These are phyloP conservation scores for Mycena crocata DNA, from an alignment of 768 basidiomycete genomes.

Conservation along the genomic window DNA sequence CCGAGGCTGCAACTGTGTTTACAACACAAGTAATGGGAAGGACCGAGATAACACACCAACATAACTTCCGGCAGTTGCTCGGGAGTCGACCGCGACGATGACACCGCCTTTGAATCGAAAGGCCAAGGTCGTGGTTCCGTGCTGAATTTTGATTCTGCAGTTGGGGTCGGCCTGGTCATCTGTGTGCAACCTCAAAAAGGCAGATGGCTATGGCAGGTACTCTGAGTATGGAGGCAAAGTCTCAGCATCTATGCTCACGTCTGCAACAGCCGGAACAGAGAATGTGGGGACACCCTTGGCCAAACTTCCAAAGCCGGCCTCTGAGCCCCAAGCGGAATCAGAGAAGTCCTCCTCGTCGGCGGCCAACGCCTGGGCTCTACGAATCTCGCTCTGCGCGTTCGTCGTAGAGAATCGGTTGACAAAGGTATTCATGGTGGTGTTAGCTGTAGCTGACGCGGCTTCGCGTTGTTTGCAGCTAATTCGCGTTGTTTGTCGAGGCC, in stretches of 20 bases:
- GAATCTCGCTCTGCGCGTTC: conserved; percentile 59
- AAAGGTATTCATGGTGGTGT: conserved; percentile 75
- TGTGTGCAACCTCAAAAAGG: conserved; percentile 93
- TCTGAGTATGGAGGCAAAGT: background rate
- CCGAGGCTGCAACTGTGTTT: conserved; percentile 72
- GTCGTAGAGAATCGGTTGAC: conserved; percentile 74
- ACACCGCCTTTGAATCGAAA: conserved; percentile 98
- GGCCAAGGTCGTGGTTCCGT: conserved; percentile 97
- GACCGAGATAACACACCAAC: conserved; percentile 70
- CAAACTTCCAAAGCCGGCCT: conserved; percentile 84
- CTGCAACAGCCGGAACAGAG: conserved; percentile 76
- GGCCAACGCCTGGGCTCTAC: conserved; percentile 57
- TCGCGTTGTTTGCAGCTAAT: conserved; percentile 45
- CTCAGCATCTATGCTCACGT: conserved; percentile 62
- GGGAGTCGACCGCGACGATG: conserved; percentile 98
- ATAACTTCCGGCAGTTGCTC: conserved; percentile 97
- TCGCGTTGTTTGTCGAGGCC: background rate
- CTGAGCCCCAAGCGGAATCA: conserved; percentile 84
- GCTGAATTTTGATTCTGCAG: conserved; percentile 97
- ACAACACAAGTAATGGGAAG: conserved; percentile 2
- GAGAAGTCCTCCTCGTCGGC: conserved; percentile 74
- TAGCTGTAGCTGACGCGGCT: conserved; percentile 37
- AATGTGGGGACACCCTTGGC: conserved; percentile 80
- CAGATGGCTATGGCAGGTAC: conserved; percentile 71
- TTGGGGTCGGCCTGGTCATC: conserved; percentile 95